Base-by-base conservation (phyloP, 176 grass and related monocot genomes). In the Phragmites australis region DNA sequence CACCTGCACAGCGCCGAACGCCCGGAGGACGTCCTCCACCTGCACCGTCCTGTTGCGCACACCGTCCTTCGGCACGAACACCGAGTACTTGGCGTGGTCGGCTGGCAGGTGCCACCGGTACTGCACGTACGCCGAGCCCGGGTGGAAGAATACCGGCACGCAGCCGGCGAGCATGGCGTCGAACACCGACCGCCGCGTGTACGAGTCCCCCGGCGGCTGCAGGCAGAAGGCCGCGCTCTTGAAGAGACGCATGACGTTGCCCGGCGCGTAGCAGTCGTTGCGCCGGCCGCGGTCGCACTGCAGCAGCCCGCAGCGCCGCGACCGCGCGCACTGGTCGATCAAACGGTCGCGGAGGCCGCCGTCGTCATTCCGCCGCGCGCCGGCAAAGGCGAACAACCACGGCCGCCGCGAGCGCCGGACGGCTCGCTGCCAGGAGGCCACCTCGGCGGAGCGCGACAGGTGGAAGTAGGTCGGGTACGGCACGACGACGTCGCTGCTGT, bases 381-480 rank as follows among this genome's bases (percentile, higher is more conserved):
- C 85, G 5, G 80, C 90, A 53, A 93, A 97, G 27, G 86, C 85
- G 83, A 93, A 85, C 22, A 93, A 80, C 86, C 80, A 93, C 0
- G 85, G 88, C n/a, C 88, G 85, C 26, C 79, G 72, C 0, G 31
- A 19, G 45, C 26, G 81, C 21, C 86, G 78, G 60, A 91, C 47
- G 10, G 40, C 26, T 2, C 81, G 73, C 75, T 97, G 93, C 90
- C 93, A 97, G 3, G 64, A 27, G 0, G 12, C 4, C 68, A 91
- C 86, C 75, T 97, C 79, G 68, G 68, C 57, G n/a, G 52, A 50
- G 44, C 48, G 45, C 13, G 64, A 84, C 21, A 90, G 93, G 65
- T 93, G 90, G 87, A 97, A 97, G 73, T 87, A 85, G 62, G 86
- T 93, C 13, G 90, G 93, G 70, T 97, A 97, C 16, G 90, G 90